A percentile compares a stretch with the other conserved stretches of the same genome.
These are phyloP conservation scores for Posidonia oceanica DNA, from an alignment of 116 monocot genomes.

Conservation along the genomic window DNA sequence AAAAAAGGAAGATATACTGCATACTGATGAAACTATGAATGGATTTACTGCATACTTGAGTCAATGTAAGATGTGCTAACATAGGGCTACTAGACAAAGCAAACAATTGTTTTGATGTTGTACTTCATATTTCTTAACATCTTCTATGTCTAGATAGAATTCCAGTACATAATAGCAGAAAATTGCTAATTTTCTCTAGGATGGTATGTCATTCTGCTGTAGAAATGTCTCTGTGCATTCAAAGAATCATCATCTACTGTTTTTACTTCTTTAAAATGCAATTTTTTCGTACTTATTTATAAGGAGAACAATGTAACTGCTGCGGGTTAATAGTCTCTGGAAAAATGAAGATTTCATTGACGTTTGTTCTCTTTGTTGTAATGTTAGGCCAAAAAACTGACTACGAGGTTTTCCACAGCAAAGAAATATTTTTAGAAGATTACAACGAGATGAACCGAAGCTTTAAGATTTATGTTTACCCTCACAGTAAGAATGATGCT, in stretches of 20 bases:
- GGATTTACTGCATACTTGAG: too few species aligned
- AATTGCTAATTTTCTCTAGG: not conserved
- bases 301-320: too few species aligned
- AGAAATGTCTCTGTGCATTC: not conserved
- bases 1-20: too few species aligned
- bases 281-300: too few species aligned
- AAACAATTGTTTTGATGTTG: not conserved
- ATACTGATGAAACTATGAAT: too few species aligned
- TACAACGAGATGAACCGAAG: slow-evolving; percentile 19
- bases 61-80: not conserved
- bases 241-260: not conserved
- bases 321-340: too few species aligned
- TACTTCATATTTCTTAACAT: not conserved
- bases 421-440: slow-evolving; percentile 9
- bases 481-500: slow-evolving; percentile 9
- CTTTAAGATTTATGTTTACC: slow-evolving; percentile 17
- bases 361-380: not conserved
- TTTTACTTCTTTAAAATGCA: too few species aligned
- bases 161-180: not conserved
- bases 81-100: not conserved
- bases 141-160: not conserved
- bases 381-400: too few species aligned
- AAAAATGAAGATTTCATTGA: not conserved
- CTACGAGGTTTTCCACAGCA: slow-evolving; percentile 11
- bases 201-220: not conserved